These are phyloP conservation scores for Vitis hybrid DNA, from an alignment of 177 flowering plant genomes.

Conservation along the genomic window DNA sequence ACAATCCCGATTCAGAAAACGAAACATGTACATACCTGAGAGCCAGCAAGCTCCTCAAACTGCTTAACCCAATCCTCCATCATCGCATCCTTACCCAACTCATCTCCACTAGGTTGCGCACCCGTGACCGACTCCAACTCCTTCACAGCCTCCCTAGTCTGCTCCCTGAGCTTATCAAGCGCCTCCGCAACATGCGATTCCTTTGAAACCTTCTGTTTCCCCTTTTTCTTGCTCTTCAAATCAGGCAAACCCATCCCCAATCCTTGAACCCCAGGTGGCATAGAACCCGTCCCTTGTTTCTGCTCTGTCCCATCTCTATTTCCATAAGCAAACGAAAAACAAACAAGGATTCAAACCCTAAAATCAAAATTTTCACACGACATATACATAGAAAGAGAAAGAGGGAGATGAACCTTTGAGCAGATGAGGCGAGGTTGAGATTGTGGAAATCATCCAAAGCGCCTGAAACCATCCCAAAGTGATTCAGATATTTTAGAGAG, in stretches of 20 bases:
- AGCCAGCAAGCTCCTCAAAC: constrained; percentile 85
- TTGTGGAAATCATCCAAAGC: constrained; percentile 87
- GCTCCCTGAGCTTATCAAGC: constrained; percentile 84
- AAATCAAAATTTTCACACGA: neutral
- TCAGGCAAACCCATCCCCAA: constrained; percentile 87
- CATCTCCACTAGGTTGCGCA: constrained; percentile 36
- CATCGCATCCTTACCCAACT: constrained; percentile 56
- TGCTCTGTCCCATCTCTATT: constrained; percentile 29
- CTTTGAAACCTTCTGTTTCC: constrained; percentile 61
- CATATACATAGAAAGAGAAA: neutral
- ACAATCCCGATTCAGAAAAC: too few species aligned
- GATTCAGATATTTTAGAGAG: neutral
- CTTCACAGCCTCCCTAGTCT: constrained; percentile 81
- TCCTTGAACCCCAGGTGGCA: constrained; percentile 66
- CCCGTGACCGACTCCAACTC: constrained; percentile 68
- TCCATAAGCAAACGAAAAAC: constrained; percentile 30
- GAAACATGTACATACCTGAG: constrained; percentile 61
- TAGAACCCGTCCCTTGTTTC: constrained; percentile 25
- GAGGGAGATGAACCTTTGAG: constrained; percentile 47
- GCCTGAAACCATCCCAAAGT: constrained; percentile 39
- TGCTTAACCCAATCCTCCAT: constrained; percentile 95
- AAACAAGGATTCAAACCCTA: neutral
- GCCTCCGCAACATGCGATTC: constrained; percentile 78
- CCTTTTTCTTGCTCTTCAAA: constrained; percentile 70
- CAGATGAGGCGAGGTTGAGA: constrained; percentile 57